Percentiles rank a stretch among this genome's conserved stretches.
phyloP scores from a whole-genome alignment of 495 filamentous ascomycete genomes.

The Penicillium macrosclerotiorum region DNA sequence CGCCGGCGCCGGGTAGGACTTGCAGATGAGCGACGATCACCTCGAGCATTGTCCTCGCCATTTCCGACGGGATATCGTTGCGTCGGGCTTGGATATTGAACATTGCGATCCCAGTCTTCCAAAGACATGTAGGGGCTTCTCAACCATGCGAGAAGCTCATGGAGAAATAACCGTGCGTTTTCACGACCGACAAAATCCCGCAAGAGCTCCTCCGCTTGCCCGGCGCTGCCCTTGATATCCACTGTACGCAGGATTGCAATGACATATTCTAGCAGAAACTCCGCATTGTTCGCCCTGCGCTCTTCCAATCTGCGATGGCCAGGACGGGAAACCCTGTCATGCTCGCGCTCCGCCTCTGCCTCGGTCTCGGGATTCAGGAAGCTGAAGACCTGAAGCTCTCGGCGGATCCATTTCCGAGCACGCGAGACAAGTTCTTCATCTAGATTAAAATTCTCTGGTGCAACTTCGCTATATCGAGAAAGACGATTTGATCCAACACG shows the following conservation, averaged over 20 bases:
- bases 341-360: conserved; percentile 14
- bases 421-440: conserved; percentile 71
- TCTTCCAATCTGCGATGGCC: conserved; percentile 37
- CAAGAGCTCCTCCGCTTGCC: conserved; percentile 86
- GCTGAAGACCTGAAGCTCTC: conserved; percentile 84
- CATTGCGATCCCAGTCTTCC: conserved; percentile 76
- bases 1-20: not conserved
- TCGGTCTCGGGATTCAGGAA: conserved; percentile 57
- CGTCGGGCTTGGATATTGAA: conserved; percentile 58
- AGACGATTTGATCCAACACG: conserved; percentile 82
- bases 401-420: conserved; percentile 82
- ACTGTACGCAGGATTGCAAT: conserved; percentile 85
- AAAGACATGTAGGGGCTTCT: conserved; percentile 70
- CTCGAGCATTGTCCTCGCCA: not conserved
- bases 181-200: conserved; percentile 78
- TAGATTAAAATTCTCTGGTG: conserved; percentile 60
- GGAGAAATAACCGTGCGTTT: conserved; percentile 76
- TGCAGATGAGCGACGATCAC: not conserved
- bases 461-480: conserved; percentile 75
- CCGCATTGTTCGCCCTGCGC: conserved; percentile 70
- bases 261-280: conserved; percentile 88
- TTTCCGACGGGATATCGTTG: not conserved
- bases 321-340: conserved; percentile 24
- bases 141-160: conserved; percentile 79
- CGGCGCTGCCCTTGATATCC: conserved; percentile 80